These are phyloP conservation scores for Hypoxylon sp. DNA, from an alignment of 2,329 filamentous ascomycete genomes.

Conservation along the genomic window DNA sequence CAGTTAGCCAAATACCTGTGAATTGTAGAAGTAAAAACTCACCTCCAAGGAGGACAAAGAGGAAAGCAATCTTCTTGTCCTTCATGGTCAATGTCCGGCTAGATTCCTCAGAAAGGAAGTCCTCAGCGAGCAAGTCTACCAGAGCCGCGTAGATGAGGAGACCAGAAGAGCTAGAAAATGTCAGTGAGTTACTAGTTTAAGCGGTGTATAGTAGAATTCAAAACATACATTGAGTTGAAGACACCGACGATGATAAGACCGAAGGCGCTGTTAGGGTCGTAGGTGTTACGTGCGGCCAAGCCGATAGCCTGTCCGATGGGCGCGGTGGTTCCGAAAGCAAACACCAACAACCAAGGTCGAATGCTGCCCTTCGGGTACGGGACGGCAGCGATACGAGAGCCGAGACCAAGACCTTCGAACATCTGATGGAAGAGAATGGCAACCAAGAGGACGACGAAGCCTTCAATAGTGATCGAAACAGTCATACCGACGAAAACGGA, in stretches of 20 bases:
- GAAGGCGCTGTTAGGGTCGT: slow-evolving; percentile 74
- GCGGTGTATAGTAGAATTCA: too few relatives aligned
- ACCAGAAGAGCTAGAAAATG: slow-evolving; percentile 66
- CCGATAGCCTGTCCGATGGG: slow-evolving; percentile 77
- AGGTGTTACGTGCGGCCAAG: slow-evolving; percentile 68
- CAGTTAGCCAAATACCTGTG: slow-evolving; percentile 24
- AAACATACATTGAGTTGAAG: slow-evolving; percentile 74
- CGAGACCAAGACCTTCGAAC: slow-evolving; percentile 78
- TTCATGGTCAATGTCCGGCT: slow-evolving; percentile 64
- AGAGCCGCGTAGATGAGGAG: slow-evolving; percentile 73
- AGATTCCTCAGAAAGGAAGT: slow-evolving; percentile 74
- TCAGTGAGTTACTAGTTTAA: slow-evolving; percentile 19
- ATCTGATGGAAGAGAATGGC: slow-evolving; percentile 81
- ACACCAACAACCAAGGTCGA: slow-evolving; percentile 72
- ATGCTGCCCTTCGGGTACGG: slow-evolving; percentile 69
- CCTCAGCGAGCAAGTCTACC: slow-evolving; percentile 74
- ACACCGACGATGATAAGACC: slow-evolving; percentile 75
- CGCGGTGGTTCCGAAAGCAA: slow-evolving; percentile 74
- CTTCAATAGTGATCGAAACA: slow-evolving; percentile 76
- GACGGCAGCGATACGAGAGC: slow-evolving; percentile 78
- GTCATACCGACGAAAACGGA: slow-evolving; percentile 83
- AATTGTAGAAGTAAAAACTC: slow-evolving; percentile 36
- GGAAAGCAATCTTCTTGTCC: slow-evolving; percentile 68
- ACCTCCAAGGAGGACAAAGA: slow-evolving; percentile 67
- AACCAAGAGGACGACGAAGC: slow-evolving; percentile 76